These are phyloP conservation scores for Ceratocystis ficicola DNA, from an alignment of 2,329 filamentous ascomycete species.

Conservation along the genomic window DNA sequence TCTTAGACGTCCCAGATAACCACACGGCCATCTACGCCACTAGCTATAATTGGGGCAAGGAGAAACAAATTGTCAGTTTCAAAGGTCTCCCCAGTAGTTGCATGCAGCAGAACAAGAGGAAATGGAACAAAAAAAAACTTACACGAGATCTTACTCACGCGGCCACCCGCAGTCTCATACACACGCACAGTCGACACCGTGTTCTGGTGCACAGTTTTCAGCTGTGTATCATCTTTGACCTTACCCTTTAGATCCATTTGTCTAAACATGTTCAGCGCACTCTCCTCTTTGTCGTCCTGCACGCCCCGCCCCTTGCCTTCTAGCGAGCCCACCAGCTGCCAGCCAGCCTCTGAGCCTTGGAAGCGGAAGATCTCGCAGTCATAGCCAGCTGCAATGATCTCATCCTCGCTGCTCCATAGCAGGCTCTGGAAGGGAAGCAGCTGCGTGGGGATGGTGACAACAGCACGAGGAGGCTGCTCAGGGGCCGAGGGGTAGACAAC, in stretches of 20 bases:
- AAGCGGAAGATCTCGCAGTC: constrained; percentile 85
- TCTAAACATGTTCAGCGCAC: constrained; percentile 92
- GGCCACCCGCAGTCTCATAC: constrained; percentile 54
- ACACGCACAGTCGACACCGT: constrained; percentile 75
- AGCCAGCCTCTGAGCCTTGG: constrained; percentile 63
- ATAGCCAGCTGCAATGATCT: constrained; percentile 92
- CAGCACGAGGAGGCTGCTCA: constrained; percentile 80
- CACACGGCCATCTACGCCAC: constrained; percentile 69
- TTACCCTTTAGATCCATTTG: constrained; percentile 99
- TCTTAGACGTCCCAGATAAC: constrained; percentile 62
- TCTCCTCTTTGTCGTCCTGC: constrained; percentile 65
- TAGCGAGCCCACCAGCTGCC: constrained; percentile 71
- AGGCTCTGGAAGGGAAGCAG: constrained; percentile 84
- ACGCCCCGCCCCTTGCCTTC: constrained; percentile 58
- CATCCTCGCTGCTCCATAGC: constrained; percentile 80
- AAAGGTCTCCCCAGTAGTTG: constrained; percentile 15
- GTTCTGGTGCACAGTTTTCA: constrained; percentile 95
- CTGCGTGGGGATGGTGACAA: constrained; percentile 81
- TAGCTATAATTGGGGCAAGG: constrained; percentile 40
- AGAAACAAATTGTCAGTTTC: not conserved
- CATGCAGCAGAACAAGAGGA: constrained; percentile 16
- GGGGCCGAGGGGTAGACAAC: constrained; percentile 88
- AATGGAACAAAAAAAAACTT: constrained; percentile 36
- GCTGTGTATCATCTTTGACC: constrained; percentile 76
- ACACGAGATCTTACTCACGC: constrained; percentile 75